These are phyloP conservation scores for Aspergillus intermedius DNA, from an alignment of 2,329 filamentous ascomycete genomes.

Conservation along the genomic window DNA sequence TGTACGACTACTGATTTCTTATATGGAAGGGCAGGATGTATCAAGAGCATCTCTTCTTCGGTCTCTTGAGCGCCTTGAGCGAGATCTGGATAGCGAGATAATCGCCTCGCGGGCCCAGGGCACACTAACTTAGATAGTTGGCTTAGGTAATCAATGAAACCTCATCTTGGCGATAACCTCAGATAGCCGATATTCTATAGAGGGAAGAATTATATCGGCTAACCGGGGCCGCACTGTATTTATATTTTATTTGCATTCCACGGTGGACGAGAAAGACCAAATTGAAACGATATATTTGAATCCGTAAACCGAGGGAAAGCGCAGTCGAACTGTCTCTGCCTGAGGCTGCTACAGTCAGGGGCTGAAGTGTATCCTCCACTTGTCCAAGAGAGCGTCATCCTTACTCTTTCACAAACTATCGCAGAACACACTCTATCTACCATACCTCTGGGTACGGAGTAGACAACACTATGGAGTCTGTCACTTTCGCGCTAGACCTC, in stretches of 20 bases:
- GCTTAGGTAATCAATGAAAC: too few species aligned
- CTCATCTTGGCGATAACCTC: too few species aligned
- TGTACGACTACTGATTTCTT: too few species aligned
- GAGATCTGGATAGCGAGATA: too few species aligned
- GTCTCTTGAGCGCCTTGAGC: too few species aligned
- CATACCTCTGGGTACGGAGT: background rate
- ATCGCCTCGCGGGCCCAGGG: too few species aligned
- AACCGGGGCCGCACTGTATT: too few species aligned
- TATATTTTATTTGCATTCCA: conserved; percentile 1
- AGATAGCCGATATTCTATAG: too few species aligned
- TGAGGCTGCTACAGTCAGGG: background rate
- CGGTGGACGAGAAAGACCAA: background rate
- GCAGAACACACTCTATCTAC: background rate
- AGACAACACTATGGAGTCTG: conserved; percentile 12
- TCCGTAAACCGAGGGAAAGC: conserved; percentile 1
- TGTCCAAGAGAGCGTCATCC: background rate
- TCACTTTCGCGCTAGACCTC: conserved; percentile 32
- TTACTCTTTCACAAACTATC: background rate
- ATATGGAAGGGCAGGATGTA: too few species aligned
- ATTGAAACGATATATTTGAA: background rate
- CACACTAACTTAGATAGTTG: too few species aligned
- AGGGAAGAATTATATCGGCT: too few species aligned
- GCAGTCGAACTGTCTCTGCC: background rate
- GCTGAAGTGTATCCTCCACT: background rate
- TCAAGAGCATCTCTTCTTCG: too few species aligned